Conservation (phyloP, 2,329 filamentous ascomycete species). For the Fusarium pseudograminearum region DNA sequence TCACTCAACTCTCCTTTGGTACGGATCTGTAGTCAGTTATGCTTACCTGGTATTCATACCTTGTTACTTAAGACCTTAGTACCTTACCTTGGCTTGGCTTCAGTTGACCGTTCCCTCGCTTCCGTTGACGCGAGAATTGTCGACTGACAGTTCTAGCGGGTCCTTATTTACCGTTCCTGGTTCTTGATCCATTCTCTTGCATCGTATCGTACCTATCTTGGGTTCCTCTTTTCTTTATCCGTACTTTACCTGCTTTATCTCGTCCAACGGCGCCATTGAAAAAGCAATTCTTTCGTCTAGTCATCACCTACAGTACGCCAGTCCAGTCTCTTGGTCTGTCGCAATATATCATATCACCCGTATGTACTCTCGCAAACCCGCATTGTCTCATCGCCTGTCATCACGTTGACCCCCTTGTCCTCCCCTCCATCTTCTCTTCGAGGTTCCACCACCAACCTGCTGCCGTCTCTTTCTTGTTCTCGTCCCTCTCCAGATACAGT, state of each 20-base stretch:
- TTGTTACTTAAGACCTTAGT: background rate
- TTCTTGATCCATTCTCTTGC: slow-evolving; percentile 26
- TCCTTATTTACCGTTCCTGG: slow-evolving; percentile 3
- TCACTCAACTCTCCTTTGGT: background rate
- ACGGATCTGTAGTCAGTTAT: too few species aligned
- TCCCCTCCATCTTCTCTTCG: slow-evolving; percentile 42
- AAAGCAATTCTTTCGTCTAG: slow-evolving; percentile 30
- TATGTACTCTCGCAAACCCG: slow-evolving; percentile 28
- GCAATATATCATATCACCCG: slow-evolving; percentile 11
- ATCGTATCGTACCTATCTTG: slow-evolving; percentile 9
- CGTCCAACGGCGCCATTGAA: slow-evolving; percentile 13
- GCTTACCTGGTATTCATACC: too few species aligned
- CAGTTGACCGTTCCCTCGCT: background rate
- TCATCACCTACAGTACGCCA: background rate
- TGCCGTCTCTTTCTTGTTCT: slow-evolving; percentile 37
- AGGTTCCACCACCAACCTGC: slow-evolving; percentile 46
- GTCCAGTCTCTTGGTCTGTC: background rate
- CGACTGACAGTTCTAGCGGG: slow-evolving; percentile 37
- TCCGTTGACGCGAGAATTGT: background rate
- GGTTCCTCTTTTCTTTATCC: slow-evolving; percentile 12
- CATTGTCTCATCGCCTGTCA: slow-evolving; percentile 40
- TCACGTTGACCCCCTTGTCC: slow-evolving; percentile 44
- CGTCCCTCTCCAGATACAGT: slow-evolving; percentile 6
- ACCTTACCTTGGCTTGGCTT: background rate
- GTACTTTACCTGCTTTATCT: slow-evolving; percentile 10